phyloP scores from a whole-genome alignment of 1,284 basidiomycete genomes.

The Crucibulum parvulum region DNA sequence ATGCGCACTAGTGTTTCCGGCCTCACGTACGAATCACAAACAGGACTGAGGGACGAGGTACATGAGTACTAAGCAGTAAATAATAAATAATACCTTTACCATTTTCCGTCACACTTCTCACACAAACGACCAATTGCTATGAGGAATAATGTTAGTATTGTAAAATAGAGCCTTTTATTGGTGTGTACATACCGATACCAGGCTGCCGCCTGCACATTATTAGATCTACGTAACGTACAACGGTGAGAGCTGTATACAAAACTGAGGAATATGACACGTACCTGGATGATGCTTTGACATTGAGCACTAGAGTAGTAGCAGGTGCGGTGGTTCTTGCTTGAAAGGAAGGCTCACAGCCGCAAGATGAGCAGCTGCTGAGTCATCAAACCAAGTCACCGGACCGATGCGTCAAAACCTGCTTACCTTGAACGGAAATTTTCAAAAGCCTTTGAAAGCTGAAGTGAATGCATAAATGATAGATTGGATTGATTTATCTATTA shows the following conservation, averaged over 20 bases:
- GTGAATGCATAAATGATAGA: too few species aligned
- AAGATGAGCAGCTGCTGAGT: too few species aligned
- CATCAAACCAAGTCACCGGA: too few species aligned
- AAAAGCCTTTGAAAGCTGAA: too few species aligned
- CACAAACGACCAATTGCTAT: conserved; percentile 95
- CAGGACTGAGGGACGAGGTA: conserved; percentile 67
- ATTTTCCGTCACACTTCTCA: conserved; percentile 99
- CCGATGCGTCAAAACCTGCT: too few species aligned
- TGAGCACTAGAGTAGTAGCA: conserved; percentile 24
- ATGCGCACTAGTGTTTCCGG: conserved; percentile 98
- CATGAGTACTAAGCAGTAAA: conserved; percentile 1
- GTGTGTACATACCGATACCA: conserved; percentile 79
- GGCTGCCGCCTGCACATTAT: conserved; percentile 98
- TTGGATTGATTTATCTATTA: too few species aligned
- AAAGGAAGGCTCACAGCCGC: too few species aligned
- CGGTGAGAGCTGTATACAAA: background rate
- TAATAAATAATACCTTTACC: conserved; percentile 57
- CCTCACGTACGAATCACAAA: conserved; percentile 99
- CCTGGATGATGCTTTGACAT: conserved; percentile 96
- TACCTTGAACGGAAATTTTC: too few species aligned
- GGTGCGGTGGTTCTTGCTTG: background rate
- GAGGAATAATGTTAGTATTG: conserved; percentile 1
- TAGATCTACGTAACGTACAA: conserved; percentile 63
- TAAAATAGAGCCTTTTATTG: background rate
- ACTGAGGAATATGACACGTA: conserved; percentile 37